Evolutionary conservation across 768 basidiomycete species (phyloP).

Genomic region (Leccinum uliginosum): DNA sequence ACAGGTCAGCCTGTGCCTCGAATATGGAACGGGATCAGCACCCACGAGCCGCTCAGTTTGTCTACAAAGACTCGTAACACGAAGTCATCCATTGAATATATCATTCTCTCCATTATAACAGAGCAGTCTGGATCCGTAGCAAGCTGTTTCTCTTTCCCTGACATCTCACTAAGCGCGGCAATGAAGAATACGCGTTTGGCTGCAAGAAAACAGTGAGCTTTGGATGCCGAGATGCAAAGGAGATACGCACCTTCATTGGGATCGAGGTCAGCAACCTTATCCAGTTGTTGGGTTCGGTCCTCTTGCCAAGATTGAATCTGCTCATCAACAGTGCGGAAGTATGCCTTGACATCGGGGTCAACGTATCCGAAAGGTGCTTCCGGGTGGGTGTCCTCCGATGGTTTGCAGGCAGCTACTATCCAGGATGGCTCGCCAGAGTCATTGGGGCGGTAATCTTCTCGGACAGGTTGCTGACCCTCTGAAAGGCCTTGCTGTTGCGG

Average conservation of each 20-base stretch:
- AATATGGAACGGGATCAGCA: constrained; percentile 17
- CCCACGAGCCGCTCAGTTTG: constrained; percentile 84
- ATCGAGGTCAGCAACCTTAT: constrained; percentile 47
- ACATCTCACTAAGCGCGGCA: constrained; percentile 81
- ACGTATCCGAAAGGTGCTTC: constrained; percentile 90
- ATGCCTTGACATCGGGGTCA: constrained; percentile 87
- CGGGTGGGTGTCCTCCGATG: constrained; percentile 41
- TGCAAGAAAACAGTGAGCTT: constrained; percentile 25
- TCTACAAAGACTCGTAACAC: constrained; percentile 89
- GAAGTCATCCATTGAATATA: constrained; percentile 94
- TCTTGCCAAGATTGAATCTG: constrained; percentile 85
- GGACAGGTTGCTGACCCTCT: constrained; percentile 1
- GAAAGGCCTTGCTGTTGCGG: constrained; percentile 21
- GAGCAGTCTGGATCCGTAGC: constrained; percentile 95
- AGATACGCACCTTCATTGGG: constrained; percentile 62
- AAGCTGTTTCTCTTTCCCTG: constrained; percentile 81
- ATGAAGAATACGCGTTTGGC: constrained; percentile 75
- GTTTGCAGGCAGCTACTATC: constrained; percentile 48
- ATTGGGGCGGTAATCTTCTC: not conserved
- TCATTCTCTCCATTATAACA: constrained; percentile 81
- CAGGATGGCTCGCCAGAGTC: constrained; percentile 56
- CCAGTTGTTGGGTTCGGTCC: constrained; percentile 37
- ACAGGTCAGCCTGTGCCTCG: constrained; percentile 1
- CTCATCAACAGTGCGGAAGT: constrained; percentile 84
- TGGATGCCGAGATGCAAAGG: not conserved